Percentiles rank a stretch among this genome's conserved stretches.
Evolutionary conservation across 345 rosid species (phyloP).

Genomic region (Citrus sinensis): DNA sequence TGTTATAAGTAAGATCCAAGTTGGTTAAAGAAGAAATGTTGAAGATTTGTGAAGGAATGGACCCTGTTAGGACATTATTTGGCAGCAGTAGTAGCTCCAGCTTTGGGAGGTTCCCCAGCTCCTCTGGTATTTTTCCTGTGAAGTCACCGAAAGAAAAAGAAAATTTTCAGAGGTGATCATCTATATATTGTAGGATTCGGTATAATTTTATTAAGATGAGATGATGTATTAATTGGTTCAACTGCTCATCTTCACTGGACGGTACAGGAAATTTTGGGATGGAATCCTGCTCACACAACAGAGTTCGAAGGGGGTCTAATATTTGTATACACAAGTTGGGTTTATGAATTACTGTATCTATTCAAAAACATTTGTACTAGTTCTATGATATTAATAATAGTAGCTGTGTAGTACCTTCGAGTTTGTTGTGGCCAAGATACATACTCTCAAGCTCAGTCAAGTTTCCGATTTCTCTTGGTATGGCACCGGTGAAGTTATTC

Average conservation of each 20-base stretch:
- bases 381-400: too few relatives aligned
- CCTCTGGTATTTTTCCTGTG: neutral
- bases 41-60: neutral
- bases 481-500: conserved; percentile 4
- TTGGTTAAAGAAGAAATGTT: neutral
- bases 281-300: too few relatives aligned
- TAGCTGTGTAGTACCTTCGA: neutral
- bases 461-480: conserved; percentile 3
- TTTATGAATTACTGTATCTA: too few relatives aligned
- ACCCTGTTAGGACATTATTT: neutral
- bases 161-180: too few relatives aligned
- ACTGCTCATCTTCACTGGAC: too few relatives aligned
- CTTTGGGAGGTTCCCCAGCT: neutral
- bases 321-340: too few relatives aligned
- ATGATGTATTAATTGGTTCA: too few relatives aligned
- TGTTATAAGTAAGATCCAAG: neutral
- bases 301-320: too few relatives aligned
- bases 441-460: neutral
- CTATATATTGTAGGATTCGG: too few relatives aligned
- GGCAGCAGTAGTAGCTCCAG: neutral
- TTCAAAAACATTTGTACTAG: too few relatives aligned
- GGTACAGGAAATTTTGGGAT: too few relatives aligned
- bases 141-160: neutral
- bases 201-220: too few relatives aligned
- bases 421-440: neutral